A percentile compares a stretch with the other conserved stretches of the same genome.
Evolutionary conservation across 768 basidiomycete species (phyloP).

Genomic region (Epithele typhae): DNA sequence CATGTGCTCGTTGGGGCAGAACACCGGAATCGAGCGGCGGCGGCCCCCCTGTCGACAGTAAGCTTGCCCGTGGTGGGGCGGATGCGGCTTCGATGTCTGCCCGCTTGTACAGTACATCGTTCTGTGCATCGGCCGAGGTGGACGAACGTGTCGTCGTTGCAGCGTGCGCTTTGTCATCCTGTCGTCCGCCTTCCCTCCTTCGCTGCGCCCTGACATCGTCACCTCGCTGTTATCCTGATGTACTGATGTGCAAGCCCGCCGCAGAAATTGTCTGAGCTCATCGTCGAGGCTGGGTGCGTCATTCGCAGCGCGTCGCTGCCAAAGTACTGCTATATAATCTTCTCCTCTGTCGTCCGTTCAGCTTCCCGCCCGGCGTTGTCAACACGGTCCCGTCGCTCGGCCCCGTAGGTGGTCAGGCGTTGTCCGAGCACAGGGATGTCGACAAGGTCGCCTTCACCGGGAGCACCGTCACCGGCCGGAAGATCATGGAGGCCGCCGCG

Average conservation of each 20-base stretch:
- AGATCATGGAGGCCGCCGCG: constrained; percentile 89
- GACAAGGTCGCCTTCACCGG: constrained; percentile 98
- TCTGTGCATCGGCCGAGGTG: too few species aligned
- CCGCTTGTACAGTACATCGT: too few species aligned
- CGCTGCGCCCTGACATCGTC: background rate
- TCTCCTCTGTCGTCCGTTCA: constrained; percentile 32
- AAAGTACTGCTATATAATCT: too few species aligned
- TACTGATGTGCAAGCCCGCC: background rate
- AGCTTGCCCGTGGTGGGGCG: too few species aligned
- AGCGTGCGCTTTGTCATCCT: too few species aligned
- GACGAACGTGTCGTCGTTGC: too few species aligned
- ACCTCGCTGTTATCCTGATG: background rate
- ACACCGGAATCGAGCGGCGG: too few species aligned
- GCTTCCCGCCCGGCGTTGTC: constrained; percentile 88
- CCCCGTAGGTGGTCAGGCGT: constrained; percentile 75
- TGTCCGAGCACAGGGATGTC: constrained; percentile 77
- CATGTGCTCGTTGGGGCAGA: too few species aligned
- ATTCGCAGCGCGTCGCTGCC: too few species aligned
- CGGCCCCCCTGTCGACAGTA: too few species aligned
- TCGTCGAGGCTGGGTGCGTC: constrained; percentile 75
- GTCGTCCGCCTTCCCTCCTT: too few species aligned
- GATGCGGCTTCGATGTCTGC: too few species aligned
- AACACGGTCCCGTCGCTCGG: constrained; percentile 88
- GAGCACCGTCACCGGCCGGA: constrained; percentile 83
- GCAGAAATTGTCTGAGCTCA: constrained; percentile 78